Conservation (phyloP, 1,284 basidiomycete genomes). For the Apiotrichum akiyoshidainum region DNA sequence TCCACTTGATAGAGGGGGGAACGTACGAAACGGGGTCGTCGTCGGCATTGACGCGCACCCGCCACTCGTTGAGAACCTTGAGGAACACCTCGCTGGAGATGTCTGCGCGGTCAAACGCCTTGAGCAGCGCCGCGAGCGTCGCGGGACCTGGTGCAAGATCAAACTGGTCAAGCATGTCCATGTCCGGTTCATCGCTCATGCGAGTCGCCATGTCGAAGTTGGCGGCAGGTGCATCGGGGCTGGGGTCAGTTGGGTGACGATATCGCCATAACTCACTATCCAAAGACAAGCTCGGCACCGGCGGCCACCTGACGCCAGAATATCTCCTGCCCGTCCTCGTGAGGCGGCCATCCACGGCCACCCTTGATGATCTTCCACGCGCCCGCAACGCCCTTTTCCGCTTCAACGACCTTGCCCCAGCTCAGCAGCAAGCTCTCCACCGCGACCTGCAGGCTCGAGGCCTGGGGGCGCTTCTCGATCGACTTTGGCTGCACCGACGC, state of each 20-base stretch:
- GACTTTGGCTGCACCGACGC: slow-evolving; percentile 17
- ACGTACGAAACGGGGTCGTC: slow-evolving; percentile 45
- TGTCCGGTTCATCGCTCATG: slow-evolving; percentile 55
- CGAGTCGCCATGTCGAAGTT: slow-evolving; percentile 48
- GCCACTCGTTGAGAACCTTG: slow-evolving; percentile 66
- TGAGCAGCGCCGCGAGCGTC: slow-evolving; percentile 64
- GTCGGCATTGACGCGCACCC: slow-evolving; percentile 47
- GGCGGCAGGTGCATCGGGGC: slow-evolving; percentile 10
- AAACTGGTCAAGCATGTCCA: slow-evolving; percentile 59
- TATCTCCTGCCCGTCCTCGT: slow-evolving; percentile 22
- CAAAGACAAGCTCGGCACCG: slow-evolving; percentile 14
- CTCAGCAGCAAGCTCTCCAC: slow-evolving; percentile 61
- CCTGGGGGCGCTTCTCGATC: slow-evolving; percentile 40
- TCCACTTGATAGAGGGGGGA: background rate
- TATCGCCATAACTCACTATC: slow-evolving; percentile 10
- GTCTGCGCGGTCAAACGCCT: slow-evolving; percentile 63
- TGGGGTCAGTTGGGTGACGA: background rate
- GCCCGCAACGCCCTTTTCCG: slow-evolving; percentile 57
- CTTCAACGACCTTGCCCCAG: slow-evolving; percentile 67
- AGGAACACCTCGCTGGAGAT: slow-evolving; percentile 70
- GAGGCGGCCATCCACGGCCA: slow-evolving; percentile 50
- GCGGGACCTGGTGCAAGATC: slow-evolving; percentile 67
- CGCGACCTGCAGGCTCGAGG: slow-evolving; percentile 53
- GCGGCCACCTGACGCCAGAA: slow-evolving; percentile 28
- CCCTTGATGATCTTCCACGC: slow-evolving; percentile 62